These are phyloP conservation scores for Fusarium torulosum DNA, from an alignment of 2,329 filamentous ascomycete genomes.

Conservation along the genomic window DNA sequence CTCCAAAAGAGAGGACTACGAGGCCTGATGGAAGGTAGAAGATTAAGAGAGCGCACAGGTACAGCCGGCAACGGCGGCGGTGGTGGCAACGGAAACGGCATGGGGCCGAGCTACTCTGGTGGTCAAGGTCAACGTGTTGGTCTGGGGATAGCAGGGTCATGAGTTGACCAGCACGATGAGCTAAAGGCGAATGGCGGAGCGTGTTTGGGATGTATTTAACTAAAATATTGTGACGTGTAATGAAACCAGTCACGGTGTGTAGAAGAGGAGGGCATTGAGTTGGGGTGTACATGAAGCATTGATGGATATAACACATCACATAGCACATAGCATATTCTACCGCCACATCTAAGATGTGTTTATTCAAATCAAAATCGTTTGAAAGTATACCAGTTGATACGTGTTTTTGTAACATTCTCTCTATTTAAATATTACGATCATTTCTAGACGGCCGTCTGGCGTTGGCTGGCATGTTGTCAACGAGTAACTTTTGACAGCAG, in stretches of 20 bases:
- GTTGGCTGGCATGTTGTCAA: too few relatives aligned
- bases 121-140: constrained; percentile 58
- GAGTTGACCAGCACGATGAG: constrained; percentile 14
- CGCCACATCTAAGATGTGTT: constrained; percentile 16
- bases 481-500: too few relatives aligned
- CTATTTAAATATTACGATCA: too few relatives aligned
- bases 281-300: constrained; percentile 33
- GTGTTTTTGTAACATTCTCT: too few relatives aligned
- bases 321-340: constrained; percentile 34
- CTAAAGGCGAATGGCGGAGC: constrained; percentile 2
- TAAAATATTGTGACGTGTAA: constrained; percentile 42
- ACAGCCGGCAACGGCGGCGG: constrained; percentile 53
- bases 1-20: constrained; percentile 92
- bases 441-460: too few relatives aligned
- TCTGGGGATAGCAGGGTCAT: constrained; percentile 66
- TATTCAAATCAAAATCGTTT: background rate
- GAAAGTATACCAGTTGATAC: too few relatives aligned
- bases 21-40: constrained; percentile 92
- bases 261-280: constrained; percentile 35
- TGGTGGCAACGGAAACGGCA: constrained; percentile 26
- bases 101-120: constrained; percentile 30
- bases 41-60: constrained; percentile 80
- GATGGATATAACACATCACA: constrained; percentile 30
- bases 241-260: constrained; percentile 42
- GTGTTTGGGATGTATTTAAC: constrained; percentile 25